A percentile compares a stretch with the other conserved stretches of the same genome.
Conservation (phyloP, 1,284 basidiomycete genomes). For the Xanthoconium separans region DNA sequence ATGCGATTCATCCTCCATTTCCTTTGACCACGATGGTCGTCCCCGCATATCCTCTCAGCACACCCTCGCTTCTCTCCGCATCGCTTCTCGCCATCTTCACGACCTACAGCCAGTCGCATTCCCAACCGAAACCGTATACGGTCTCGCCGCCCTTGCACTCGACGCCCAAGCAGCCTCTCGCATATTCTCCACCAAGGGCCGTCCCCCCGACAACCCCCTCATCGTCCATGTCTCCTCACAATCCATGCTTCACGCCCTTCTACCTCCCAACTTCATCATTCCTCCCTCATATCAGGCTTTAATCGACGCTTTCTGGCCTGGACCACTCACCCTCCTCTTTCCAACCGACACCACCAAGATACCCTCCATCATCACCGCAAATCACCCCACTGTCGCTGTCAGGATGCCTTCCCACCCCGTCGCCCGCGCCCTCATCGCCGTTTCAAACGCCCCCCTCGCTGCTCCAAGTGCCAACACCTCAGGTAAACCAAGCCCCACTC, state of each 20-base stretch:
- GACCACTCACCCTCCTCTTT: constrained; percentile 90
- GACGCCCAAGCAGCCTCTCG: constrained; percentile 60
- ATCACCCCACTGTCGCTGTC: constrained; percentile 83
- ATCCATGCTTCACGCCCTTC: constrained; percentile 74
- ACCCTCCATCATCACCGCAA: constrained; percentile 72
- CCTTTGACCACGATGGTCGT: constrained; percentile 42
- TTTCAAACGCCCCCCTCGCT: constrained; percentile 77
- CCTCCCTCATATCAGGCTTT: constrained; percentile 68
- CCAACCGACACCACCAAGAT: constrained; percentile 63
- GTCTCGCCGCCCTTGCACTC: constrained; percentile 87
- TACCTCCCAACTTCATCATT: constrained; percentile 62
- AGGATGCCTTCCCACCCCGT: constrained; percentile 95
- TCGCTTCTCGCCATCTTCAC: constrained; percentile 50
- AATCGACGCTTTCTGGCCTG: constrained; percentile 92
- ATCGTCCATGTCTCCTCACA: constrained; percentile 95
- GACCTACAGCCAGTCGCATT: constrained; percentile 71
- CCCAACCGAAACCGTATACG: constrained; percentile 98
- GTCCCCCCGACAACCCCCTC: constrained; percentile 95
- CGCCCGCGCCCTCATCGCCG: constrained; percentile 85
- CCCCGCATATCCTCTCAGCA: constrained; percentile 45
- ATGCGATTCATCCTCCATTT: constrained; percentile 57
- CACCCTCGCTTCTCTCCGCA: constrained; percentile 46
- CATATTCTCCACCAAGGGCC: constrained; percentile 90
- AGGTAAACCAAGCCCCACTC: constrained; percentile 92
- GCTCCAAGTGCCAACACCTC: constrained; percentile 97